Conservation (phyloP, 768 basidiomycete genomes). For the Termitomyces sp. region DNA sequence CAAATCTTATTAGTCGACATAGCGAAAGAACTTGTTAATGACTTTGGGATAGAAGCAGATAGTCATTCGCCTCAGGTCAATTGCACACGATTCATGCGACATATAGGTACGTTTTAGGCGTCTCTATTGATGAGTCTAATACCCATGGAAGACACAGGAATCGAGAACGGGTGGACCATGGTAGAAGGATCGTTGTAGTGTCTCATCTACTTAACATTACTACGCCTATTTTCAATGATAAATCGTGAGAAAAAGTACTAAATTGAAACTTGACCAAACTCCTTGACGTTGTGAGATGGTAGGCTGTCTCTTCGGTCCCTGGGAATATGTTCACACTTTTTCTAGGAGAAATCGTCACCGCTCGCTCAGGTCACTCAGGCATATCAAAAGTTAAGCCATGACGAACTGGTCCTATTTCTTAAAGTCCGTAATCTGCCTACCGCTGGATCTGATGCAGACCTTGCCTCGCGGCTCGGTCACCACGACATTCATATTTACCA, state of each 20-base stretch:
- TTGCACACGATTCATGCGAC: conserved; percentile 50
- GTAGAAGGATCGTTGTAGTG: neutral
- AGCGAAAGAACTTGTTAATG: conserved; percentile 36
- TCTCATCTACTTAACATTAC: neutral
- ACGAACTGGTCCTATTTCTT: conserved; percentile 73
- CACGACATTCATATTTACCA: conserved; percentile 74
- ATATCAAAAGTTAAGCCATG: conserved; percentile 60
- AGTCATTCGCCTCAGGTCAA: conserved; percentile 38
- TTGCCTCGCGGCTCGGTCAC: conserved; percentile 67
- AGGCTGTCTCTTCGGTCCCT: conserved; percentile 3
- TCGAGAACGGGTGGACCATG: conserved; percentile 1
- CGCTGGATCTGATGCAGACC: conserved; percentile 55
- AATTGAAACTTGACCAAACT: conserved; percentile 2
- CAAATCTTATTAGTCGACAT: conserved; percentile 28
- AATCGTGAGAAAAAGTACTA: conserved; percentile 7
- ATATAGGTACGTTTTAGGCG: conserved; percentile 37
- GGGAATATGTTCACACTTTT: conserved; percentile 12
- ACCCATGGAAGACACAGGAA: neutral
- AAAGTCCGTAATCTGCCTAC: conserved; percentile 67
- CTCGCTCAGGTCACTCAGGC: conserved; percentile 56
- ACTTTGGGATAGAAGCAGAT: conserved; percentile 44
- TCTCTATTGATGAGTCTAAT: neutral
- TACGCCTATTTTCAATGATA: neutral
- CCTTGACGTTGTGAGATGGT: conserved; percentile 28
- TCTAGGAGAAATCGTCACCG: conserved; percentile 30